Conservation (phyloP, 1,139 yeast genomes). For the Kodamaea suecica region DNA sequence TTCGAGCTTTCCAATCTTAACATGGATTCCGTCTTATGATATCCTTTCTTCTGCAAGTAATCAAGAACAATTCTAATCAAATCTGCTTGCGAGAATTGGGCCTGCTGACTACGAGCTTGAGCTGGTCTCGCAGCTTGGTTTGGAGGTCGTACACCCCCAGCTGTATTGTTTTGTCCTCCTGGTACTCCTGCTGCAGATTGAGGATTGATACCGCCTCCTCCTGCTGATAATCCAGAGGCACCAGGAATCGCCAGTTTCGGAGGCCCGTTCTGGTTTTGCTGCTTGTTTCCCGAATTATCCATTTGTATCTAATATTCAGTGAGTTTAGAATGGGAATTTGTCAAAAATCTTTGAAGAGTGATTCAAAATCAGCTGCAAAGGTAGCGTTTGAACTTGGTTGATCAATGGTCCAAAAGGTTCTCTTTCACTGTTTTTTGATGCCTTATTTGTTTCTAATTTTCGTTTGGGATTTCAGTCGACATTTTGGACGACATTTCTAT, state of each 20-base stretch:
- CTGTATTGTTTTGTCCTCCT: no score
- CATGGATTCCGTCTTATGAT: slow-evolving; percentile 91
- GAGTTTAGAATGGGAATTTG: not conserved
- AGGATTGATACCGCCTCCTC: no score
- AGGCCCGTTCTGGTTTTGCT: not conserved
- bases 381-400: no score
- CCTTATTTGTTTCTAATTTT: no score
- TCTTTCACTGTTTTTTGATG: no score
- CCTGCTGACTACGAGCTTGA: slow-evolving; percentile 24
- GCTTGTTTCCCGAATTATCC: not conserved
- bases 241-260: not conserved
- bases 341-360: no score
- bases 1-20: slow-evolving; percentile 84
- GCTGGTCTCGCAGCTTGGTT: slow-evolving; percentile 10
- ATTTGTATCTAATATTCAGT: not conserved
- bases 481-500: no score
- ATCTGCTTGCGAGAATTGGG: slow-evolving; percentile 65
- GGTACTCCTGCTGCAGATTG: no score
- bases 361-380: no score
- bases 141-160: not conserved
- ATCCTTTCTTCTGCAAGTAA: slow-evolving; percentile 89
- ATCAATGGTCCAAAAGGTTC: no score
- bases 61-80: slow-evolving; percentile 87
- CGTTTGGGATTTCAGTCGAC: no score
- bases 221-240: not conserved